Conservation (phyloP, 495 filamentous ascomycete genomes). For the Aspergillus sclerotiicarbonarius region DNA sequence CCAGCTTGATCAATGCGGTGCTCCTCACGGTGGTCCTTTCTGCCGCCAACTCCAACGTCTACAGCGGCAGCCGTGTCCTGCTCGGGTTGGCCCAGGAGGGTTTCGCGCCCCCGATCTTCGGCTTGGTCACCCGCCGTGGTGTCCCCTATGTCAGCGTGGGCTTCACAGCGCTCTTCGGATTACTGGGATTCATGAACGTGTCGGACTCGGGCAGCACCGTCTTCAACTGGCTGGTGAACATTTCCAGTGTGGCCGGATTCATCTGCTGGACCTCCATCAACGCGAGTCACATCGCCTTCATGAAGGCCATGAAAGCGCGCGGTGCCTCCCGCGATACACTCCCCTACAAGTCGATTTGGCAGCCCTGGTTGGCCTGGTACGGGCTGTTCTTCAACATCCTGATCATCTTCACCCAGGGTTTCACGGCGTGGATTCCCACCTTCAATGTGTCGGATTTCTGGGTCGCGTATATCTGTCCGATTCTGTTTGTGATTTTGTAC, state of each 20-base stretch:
- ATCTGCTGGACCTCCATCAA: slow-evolving; percentile 58
- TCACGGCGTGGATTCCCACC: slow-evolving; percentile 58
- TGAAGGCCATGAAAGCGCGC: slow-evolving; percentile 49
- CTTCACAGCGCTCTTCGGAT: slow-evolving; percentile 43
- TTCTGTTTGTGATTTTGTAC: slow-evolving; percentile 52
- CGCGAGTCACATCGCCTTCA: slow-evolving; percentile 55
- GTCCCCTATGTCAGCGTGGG: slow-evolving; percentile 43
- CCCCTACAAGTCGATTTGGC: slow-evolving; percentile 50
- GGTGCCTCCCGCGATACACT: slow-evolving; percentile 47
- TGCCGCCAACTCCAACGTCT: slow-evolving; percentile 73
- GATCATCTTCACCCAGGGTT: slow-evolving; percentile 62
- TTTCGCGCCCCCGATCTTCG: slow-evolving; percentile 54
- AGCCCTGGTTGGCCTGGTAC: slow-evolving; percentile 52
- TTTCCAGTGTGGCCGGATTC: slow-evolving; percentile 57
- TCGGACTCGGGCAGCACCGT: slow-evolving; percentile 39
- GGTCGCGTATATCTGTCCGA: slow-evolving; percentile 52
- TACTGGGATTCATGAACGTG: slow-evolving; percentile 42
- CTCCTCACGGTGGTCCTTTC: slow-evolving; percentile 65
- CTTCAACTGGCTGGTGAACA: slow-evolving; percentile 56
- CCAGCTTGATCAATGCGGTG: slow-evolving; percentile 71
- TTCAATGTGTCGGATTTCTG: slow-evolving; percentile 56
- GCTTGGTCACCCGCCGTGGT: slow-evolving; percentile 37
- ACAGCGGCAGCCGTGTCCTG: slow-evolving; percentile 64
- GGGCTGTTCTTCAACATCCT: slow-evolving; percentile 61
- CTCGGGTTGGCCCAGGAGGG: slow-evolving; percentile 56